Conservation (phyloP, 495 filamentous ascomycete genomes). For the Aspergillus funiculosus region DNA sequence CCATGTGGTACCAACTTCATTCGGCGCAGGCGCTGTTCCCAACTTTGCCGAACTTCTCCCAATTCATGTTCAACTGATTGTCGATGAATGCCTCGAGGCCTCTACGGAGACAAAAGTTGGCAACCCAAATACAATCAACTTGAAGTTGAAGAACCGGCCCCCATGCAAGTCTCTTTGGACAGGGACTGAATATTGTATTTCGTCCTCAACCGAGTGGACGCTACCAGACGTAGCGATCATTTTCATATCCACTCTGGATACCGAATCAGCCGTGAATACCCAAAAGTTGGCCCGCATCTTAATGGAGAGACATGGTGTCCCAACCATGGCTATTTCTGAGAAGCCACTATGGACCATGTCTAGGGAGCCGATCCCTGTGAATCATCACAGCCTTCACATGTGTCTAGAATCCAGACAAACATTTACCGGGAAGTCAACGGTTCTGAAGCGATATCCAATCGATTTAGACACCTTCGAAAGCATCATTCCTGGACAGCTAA, state of each 20-base stretch:
- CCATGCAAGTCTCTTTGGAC: conserved; percentile 42
- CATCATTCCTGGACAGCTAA: conserved; percentile 67
- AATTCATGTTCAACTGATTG: conserved; percentile 67
- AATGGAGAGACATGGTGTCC: conserved; percentile 59
- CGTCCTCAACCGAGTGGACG: conserved; percentile 50
- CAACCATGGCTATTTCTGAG: conserved; percentile 63
- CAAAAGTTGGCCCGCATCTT: conserved; percentile 53
- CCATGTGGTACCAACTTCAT: conserved; percentile 70
- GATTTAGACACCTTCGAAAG: conserved; percentile 67
- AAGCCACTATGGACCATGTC: conserved; percentile 46
- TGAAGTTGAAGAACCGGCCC: conserved; percentile 55
- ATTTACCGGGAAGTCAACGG: conserved; percentile 41
- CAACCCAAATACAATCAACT: conserved; percentile 42
- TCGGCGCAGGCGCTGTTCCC: conserved; percentile 50
- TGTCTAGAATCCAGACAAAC: conserved; percentile 59
- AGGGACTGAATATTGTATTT: conserved; percentile 43
- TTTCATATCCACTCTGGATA: conserved; percentile 56
- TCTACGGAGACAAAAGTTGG: conserved; percentile 36
- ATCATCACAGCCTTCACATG: conserved; percentile 57
- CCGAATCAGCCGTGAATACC: conserved; percentile 41
- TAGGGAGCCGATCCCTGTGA: conserved; percentile 42
- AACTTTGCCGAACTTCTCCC: conserved; percentile 66
- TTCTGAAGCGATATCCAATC: conserved; percentile 60
- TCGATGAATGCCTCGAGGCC: conserved; percentile 64
- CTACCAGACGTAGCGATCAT: conserved; percentile 68